Evolutionary conservation across 208 protist species (phyloP), one percentile per base, ranked within the genome.

Genomic region (Leishmania braziliensis): DNA sequence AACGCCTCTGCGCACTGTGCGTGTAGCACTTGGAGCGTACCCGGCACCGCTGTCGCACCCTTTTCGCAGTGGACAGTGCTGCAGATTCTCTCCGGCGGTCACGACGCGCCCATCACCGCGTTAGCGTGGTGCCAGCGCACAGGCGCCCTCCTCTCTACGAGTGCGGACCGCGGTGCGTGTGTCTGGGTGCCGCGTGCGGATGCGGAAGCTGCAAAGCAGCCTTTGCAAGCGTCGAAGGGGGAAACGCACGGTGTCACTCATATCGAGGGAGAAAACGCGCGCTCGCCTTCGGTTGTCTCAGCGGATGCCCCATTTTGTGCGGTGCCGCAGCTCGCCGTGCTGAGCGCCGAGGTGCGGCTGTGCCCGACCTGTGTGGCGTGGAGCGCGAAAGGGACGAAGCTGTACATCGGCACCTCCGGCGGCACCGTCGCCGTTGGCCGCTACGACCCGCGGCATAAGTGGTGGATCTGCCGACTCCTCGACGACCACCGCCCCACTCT

Each of bases 381-480:
- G 89, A 91, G 85, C 81, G 74, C 69, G 23, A 75, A 69, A 26
- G 89, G 91, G 66, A 78, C 73, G 0, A 95, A 92, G 75, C 80
- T 95, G 51, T 91, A 90, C 77, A 66, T 95, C 65, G 89, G 88
- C 46, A 89, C 86, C 53, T 85, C 89, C 14, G 84, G 81, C 20
- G 84, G 85, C 20, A 91, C 79, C 58, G 85, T 94, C 66, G 91
- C 89, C 18, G 91, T 94, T 10, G 91, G 91, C 48, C 79, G 84
- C n/a, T 94, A 90, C 88, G 89, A 89, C 46, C 9, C 58, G 3
- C 66, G 70, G 18, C 80, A 92, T 51, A 66, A 84, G 66, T 94
- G 91, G 91, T 94, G 91, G 91, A 84, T 91, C 20, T 94, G 91
- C 78, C 77, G 86, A 48, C 77, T 90, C 0, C 51, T 91, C 18